Evolutionary conservation across 1,284 basidiomycete genomes (phyloP).

Genomic region (Apiotrichum laibachii): DNA sequence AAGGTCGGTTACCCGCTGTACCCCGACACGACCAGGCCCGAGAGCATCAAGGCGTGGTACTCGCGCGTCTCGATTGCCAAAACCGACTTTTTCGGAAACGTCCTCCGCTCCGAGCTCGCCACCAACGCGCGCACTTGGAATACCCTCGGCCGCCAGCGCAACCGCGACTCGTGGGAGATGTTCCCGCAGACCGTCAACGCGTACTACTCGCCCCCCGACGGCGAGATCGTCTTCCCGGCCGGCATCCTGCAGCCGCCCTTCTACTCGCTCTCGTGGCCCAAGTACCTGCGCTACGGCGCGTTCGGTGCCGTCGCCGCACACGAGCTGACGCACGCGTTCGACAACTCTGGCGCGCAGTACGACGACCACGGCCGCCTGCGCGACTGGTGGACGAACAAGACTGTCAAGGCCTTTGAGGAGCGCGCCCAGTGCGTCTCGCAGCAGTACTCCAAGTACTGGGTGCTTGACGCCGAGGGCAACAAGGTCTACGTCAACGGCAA

Average conservation of each 20-base stretch:
- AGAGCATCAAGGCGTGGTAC: slow-evolving; percentile 74
- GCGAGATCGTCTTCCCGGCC: slow-evolving; percentile 91
- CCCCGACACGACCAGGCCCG: slow-evolving; percentile 73
- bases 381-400: slow-evolving; percentile 75
- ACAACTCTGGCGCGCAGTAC: slow-evolving; percentile 71
- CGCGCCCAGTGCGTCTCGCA: slow-evolving; percentile 82
- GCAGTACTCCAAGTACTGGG: slow-evolving; percentile 81
- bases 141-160: slow-evolving; percentile 67
- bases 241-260: slow-evolving; percentile 92
- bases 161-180: slow-evolving; percentile 74
- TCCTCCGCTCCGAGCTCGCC: slow-evolving; percentile 36
- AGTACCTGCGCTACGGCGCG: slow-evolving; percentile 84
- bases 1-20: slow-evolving; percentile 68
- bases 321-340: slow-evolving; percentile 88
- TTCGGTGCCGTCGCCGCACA: slow-evolving; percentile 88
- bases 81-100: slow-evolving; percentile 79
- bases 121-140: slow-evolving; percentile 62
- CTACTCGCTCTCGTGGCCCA: slow-evolving; percentile 77
- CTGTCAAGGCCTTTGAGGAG: slow-evolving; percentile 76
- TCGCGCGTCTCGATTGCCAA: slow-evolving; percentile 62
- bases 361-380: slow-evolving; percentile 57
- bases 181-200: slow-evolving; percentile 50
- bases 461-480: slow-evolving; percentile 80
- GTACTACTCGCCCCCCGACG: slow-evolving; percentile 45
- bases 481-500: slow-evolving; percentile 79